Conservation (phyloP, 306 rosid species). For the Cyclanthera cordifolia region DNA sequence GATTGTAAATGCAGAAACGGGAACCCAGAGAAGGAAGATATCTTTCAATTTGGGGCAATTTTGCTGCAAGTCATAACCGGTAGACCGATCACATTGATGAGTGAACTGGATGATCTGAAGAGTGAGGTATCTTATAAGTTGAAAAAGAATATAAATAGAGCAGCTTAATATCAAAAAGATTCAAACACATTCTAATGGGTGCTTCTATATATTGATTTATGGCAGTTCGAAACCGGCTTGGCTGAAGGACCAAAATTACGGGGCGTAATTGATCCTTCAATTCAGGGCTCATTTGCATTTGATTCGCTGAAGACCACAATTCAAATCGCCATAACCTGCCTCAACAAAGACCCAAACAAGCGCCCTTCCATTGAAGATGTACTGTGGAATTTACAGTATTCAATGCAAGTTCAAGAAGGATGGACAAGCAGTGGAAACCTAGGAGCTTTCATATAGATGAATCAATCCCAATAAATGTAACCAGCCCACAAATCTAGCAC, state of each 20-base stretch:
- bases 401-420: constrained; percentile 84
- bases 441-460: constrained; percentile 25
- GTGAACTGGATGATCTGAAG: constrained; percentile 43
- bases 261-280: constrained; percentile 30
- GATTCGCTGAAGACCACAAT: constrained; percentile 58
- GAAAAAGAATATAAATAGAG: not conserved
- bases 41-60: constrained; percentile 63
- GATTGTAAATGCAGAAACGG: constrained; percentile 9
- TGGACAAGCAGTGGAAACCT: constrained; percentile 81
- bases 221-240: constrained; percentile 53
- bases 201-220: not conserved
- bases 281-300: constrained; percentile 43
- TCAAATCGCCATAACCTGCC: constrained; percentile 60
- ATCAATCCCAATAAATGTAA: too few relatives aligned
- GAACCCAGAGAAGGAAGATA: constrained; percentile 68
- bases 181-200: not conserved
- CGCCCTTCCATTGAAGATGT: constrained; percentile 86
- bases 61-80: constrained; percentile 70
- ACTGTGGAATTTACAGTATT: constrained; percentile 81
- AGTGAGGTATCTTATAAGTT: constrained; percentile 34
- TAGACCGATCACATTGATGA: constrained; percentile 31
- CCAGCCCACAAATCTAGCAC: constrained; percentile 1
- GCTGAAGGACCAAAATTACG: constrained; percentile 35
- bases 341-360: constrained; percentile 39
- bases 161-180: not conserved